Percentiles rank a stretch among this genome's conserved stretches.
Conservation (phyloP, 805 yeast species). For the Candida boidinii region DNA sequence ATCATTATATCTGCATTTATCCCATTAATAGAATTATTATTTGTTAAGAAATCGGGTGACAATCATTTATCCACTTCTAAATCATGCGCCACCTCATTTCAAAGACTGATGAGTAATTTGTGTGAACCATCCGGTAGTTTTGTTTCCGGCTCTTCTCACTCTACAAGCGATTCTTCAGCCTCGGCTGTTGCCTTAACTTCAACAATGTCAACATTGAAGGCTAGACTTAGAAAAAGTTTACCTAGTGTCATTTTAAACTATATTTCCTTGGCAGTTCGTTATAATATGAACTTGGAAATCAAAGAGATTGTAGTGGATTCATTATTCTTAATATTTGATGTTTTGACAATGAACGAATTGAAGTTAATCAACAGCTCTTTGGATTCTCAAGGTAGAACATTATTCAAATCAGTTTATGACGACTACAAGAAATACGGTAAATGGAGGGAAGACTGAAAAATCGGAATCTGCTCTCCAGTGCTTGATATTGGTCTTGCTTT, state of each 20-base stretch:
- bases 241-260: constrained; percentile 54
- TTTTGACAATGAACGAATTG: constrained; percentile 60
- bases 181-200: constrained; percentile 35
- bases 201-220: constrained; percentile 44
- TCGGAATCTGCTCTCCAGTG: no score
- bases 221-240: constrained; percentile 53
- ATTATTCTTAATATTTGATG: constrained; percentile 56
- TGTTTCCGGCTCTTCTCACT: constrained; percentile 6
- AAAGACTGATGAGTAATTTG: constrained; percentile 55
- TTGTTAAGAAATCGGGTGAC: constrained; percentile 14
- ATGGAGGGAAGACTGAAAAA: constrained; percentile 75
- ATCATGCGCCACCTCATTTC: constrained; percentile 36
- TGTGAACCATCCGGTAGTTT: constrained; percentile 59
- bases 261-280: constrained; percentile 41
- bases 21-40: constrained; percentile 40
- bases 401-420: constrained; percentile 57
- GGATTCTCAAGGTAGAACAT: constrained; percentile 61
- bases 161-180: constrained; percentile 16
- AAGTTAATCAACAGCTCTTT: constrained; percentile 51
- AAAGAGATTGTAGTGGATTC: constrained; percentile 46
- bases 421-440: constrained; percentile 73
- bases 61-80: constrained; percentile 9
- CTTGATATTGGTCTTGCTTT: no score
- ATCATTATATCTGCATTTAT: constrained; percentile 42
- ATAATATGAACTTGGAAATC: constrained; percentile 36